Evolutionary conservation across 768 basidiomycete species (phyloP).

Genomic region (Clavulina sp.): DNA sequence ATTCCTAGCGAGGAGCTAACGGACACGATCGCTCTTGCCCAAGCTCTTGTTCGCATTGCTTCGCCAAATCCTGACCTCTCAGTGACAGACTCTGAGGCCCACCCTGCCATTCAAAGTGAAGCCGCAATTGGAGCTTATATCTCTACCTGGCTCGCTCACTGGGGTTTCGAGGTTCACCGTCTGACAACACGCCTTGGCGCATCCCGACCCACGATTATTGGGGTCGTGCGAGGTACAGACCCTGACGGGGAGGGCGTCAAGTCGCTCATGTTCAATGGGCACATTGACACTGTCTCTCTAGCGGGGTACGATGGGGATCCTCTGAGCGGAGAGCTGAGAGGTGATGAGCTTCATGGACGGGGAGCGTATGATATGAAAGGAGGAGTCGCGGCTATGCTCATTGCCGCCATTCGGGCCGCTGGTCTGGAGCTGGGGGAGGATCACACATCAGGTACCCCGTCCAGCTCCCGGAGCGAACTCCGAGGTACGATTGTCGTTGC

Average conservation of each 20-base stretch:
- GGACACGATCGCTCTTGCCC: constrained; percentile 3
- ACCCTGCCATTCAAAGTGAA: background rate
- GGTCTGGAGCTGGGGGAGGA: too few species aligned
- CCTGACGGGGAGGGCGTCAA: background rate
- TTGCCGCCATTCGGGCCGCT: background rate
- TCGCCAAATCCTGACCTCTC: constrained; percentile 5
- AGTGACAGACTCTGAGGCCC: background rate
- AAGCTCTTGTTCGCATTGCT: constrained; percentile 4
- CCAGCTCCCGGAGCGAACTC: background rate
- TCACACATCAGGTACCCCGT: too few species aligned
- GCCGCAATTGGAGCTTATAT: constrained; percentile 3
- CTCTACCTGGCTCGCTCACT: constrained; percentile 3
- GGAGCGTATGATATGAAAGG: constrained; percentile 11
- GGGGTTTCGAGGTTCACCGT: constrained; percentile 5
- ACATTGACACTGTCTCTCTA: constrained; percentile 7
- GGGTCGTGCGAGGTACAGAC: background rate
- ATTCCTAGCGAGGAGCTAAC: background rate
- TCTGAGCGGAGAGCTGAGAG: constrained; percentile 8
- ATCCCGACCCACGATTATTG: constrained; percentile 4
- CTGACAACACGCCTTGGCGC: constrained; percentile 1
- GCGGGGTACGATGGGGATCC: constrained; percentile 4
- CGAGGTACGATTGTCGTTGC: constrained; percentile 1
- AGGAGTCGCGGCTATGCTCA: constrained; percentile 6
- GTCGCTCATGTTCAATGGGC: constrained; percentile 6
- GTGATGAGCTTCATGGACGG: constrained; percentile 3